Conservation (phyloP, 2,329 filamentous ascomycete genomes). For the Verticillium albo-atrum region DNA sequence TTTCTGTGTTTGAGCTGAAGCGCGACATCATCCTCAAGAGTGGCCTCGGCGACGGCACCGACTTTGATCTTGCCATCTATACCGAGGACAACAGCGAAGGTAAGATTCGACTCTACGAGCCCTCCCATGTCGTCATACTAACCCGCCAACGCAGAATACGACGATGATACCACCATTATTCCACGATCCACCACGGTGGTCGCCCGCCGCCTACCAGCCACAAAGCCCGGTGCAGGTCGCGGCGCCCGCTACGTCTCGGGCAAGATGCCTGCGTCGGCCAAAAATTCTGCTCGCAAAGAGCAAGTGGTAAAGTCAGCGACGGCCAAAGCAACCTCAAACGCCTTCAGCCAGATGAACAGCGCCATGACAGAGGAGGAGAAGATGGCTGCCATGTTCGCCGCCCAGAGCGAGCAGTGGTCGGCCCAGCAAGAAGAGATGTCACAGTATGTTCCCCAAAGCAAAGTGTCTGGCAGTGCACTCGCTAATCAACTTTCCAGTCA, state of each 20-base stretch:
- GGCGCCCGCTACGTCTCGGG: slow-evolving; percentile 94
- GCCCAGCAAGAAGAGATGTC: slow-evolving; percentile 92
- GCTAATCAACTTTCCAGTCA: slow-evolving; percentile 40
- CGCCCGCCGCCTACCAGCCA: slow-evolving; percentile 78
- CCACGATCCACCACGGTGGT: slow-evolving; percentile 92
- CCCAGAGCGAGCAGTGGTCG: slow-evolving; percentile 87
- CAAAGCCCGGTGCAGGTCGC: slow-evolving; percentile 79
- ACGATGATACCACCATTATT: slow-evolving; percentile 97
- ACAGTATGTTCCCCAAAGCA: slow-evolving; percentile 47
- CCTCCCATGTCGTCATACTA: slow-evolving; percentile 12
- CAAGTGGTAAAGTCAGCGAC: slow-evolving; percentile 53
- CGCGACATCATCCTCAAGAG: slow-evolving; percentile 96
- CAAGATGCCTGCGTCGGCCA: slow-evolving; percentile 87
- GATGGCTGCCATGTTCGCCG: slow-evolving; percentile 86
- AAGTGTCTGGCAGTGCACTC: neutral
- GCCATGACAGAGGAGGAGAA: slow-evolving; percentile 91
- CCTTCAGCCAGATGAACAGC: slow-evolving; percentile 63
- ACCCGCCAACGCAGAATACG: slow-evolving; percentile 64
- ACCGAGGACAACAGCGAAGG: slow-evolving; percentile 88
- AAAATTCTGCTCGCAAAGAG: slow-evolving; percentile 68
- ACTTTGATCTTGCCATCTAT: slow-evolving; percentile 94
- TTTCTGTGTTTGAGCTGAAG: slow-evolving; percentile 98
- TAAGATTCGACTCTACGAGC: slow-evolving; percentile 37
- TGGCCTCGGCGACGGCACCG: slow-evolving; percentile 88
- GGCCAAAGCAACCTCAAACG: slow-evolving; percentile 52